Evolutionary conservation across 495 filamentous ascomycete genomes (phyloP), one percentile per base, ranked within the genome.

Genomic region (Aspergillus affinis): DNA sequence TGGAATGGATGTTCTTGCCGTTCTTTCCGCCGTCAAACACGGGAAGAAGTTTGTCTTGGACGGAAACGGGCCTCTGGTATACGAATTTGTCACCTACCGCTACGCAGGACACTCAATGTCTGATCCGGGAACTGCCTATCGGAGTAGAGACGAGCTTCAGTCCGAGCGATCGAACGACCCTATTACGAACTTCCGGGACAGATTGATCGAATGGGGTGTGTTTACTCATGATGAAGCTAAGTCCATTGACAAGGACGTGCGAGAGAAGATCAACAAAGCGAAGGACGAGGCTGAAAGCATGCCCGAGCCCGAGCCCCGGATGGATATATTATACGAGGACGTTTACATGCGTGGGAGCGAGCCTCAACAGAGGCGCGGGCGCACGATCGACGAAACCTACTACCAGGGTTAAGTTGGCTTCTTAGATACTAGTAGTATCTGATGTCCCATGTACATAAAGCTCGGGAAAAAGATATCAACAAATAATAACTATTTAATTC

Each of bases 101-200:
- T 96, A 94, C 73, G 92, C 93, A 65, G 92, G 93, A 17, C 93
- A 96, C 84, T 92, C 89, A 65, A 96, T 97, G 91, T 92, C 89
- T 63, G 92, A 97, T 71, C 92, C 93, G 20, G 92, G 92, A 68
- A 96, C 90, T 63, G 94, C 92, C 47, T 97, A 96, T 81, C 88
- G 92, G 64, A 93, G 90, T 59, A 90, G 93, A 68, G 92, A 97
- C 72, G 92, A 97, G 75, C 90, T 97, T 66, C 90, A 95, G 77
- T 87, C 86, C 87, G 62, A 90, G 84, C 63, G 96, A 7, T 19
- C 90, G 67, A 90, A 97, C 74, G 92, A 96, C 77, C 90, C 92
- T 55, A 95, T 97, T 69, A 89, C 90, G 61, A 92, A 90, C 32
- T 82, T 96, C 51, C 93, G 93, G 82, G 88, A 90, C 75, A 92